Evolutionary conservation across 495 filamentous ascomycete species (phyloP).

Genomic region (Aspergillus ellipticus): DNA sequence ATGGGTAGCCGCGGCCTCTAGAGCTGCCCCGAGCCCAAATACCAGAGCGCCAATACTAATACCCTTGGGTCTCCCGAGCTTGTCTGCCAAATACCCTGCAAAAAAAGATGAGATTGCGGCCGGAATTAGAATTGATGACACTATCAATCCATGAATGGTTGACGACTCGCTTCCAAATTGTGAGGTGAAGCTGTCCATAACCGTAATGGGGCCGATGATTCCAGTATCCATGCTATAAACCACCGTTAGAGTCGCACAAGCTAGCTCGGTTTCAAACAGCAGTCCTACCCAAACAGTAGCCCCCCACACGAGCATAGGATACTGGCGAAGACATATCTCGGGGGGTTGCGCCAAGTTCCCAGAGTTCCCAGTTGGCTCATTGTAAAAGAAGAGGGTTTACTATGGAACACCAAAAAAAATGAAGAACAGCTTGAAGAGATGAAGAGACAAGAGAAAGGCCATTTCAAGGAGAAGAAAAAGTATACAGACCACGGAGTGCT

Average conservation of each 20-base stretch:
- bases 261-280: background rate
- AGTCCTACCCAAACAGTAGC: constrained; percentile 16
- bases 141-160: constrained; percentile 54
- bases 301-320: constrained; percentile 19
- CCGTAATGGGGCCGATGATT: constrained; percentile 58
- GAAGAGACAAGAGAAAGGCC: too few species aligned
- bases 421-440: too few species aligned
- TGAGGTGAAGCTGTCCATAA: constrained; percentile 52
- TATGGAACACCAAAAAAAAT: background rate
- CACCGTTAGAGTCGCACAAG: background rate
- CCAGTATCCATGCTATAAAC: constrained; percentile 53
- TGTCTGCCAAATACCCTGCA: constrained; percentile 59
- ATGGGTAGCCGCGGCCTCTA: constrained; percentile 45
- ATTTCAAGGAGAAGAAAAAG: too few species aligned
- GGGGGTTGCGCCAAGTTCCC: constrained; percentile 8
- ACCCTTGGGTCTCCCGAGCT: constrained; percentile 48
- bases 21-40: constrained; percentile 52
- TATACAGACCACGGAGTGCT: too few species aligned
- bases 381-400: background rate
- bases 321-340: constrained; percentile 18
- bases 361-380: background rate
- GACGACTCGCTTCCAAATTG: constrained; percentile 51
- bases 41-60: constrained; percentile 52
- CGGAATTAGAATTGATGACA: constrained; percentile 61
- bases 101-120: constrained; percentile 60